Percentiles rank a stretch among this genome's conserved stretches.
Evolutionary conservation across 306 rosid species (phyloP).

Genomic region (Fagus sylvatica): DNA sequence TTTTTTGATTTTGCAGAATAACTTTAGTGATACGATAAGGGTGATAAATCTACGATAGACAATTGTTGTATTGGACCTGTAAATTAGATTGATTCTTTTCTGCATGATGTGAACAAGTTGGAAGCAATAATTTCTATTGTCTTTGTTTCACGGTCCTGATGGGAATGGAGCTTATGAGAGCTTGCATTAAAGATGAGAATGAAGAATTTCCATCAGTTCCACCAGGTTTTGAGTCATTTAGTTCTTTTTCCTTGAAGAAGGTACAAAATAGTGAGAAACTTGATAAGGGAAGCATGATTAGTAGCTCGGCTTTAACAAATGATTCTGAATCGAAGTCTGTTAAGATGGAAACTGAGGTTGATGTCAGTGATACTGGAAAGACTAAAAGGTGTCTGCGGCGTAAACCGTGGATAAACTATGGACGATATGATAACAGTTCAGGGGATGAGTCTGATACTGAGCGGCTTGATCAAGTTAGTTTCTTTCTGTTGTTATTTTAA

Average conservation of each 20-base stretch:
- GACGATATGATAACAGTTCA: conserved; percentile 43
- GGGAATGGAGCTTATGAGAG: conserved; percentile 92
- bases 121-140: conserved; percentile 20
- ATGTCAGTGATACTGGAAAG: conserved; percentile 48
- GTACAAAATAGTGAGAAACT: conserved; percentile 54
- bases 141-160: conserved; percentile 41
- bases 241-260: conserved; percentile 59
- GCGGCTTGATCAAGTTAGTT: conserved; percentile 67
- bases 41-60: conserved; percentile 19
- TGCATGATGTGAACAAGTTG: conserved; percentile 28
- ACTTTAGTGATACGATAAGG: conserved; percentile 26
- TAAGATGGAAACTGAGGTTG: conserved; percentile 49
- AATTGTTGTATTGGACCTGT: conserved; percentile 5
- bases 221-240: conserved; percentile 93
- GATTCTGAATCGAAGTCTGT: conserved; percentile 52
- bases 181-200: conserved; percentile 79
- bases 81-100: conserved; percentile 26
- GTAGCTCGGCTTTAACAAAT: conserved; percentile 47
- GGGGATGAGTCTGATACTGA: conserved; percentile 74
- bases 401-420: conserved; percentile 66
- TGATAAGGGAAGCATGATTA: conserved; percentile 37
- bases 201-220: conserved; percentile 96
- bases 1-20: conserved; percentile 30
- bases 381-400: conserved; percentile 66
- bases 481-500: neutral